These are phyloP conservation scores for Schizothecium vesticola DNA, from an alignment of 495 filamentous ascomycete genomes.

Conservation along the genomic window DNA sequence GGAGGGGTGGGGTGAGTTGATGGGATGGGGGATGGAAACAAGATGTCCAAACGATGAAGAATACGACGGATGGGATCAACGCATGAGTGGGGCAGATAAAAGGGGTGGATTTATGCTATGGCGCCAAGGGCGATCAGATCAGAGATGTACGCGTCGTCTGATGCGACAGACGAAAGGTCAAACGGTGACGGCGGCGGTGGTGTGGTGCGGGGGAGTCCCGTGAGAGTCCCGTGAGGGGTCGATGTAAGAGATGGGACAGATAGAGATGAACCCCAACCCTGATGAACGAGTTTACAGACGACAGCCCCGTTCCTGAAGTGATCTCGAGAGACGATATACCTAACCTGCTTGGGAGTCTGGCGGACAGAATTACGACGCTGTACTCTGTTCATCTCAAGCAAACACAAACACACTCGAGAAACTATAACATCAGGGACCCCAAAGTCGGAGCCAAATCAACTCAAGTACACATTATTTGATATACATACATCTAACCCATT, in stretches of 20 bases:
- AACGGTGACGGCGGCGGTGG: not conserved
- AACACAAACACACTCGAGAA: not conserved
- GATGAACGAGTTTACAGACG: not conserved
- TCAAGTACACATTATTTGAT: not conserved
- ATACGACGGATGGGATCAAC: not conserved
- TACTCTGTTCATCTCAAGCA: not conserved
- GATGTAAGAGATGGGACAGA: not conserved
- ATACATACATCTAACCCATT: not conserved
- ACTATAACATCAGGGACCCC: not conserved
- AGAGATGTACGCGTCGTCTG: not conserved
- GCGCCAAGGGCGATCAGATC: not conserved
- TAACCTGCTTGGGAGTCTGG: not conserved
- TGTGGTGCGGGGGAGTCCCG: not conserved
- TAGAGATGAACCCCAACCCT: not conserved
- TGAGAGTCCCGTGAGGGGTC: conserved; percentile 3
- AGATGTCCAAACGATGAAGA: not conserved
- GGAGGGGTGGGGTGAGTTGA: not conserved
- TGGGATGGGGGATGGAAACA: not conserved
- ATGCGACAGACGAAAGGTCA: not conserved
- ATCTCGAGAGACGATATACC: not conserved
- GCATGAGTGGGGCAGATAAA: not conserved
- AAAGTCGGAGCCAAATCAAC: not conserved
- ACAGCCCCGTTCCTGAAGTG: not conserved
- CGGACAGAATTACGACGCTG: not conserved
- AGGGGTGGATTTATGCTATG: not conserved